These are phyloP conservation scores for Aspergillus bridgeri DNA, from an alignment of 495 filamentous ascomycete species.

Conservation along the genomic window DNA sequence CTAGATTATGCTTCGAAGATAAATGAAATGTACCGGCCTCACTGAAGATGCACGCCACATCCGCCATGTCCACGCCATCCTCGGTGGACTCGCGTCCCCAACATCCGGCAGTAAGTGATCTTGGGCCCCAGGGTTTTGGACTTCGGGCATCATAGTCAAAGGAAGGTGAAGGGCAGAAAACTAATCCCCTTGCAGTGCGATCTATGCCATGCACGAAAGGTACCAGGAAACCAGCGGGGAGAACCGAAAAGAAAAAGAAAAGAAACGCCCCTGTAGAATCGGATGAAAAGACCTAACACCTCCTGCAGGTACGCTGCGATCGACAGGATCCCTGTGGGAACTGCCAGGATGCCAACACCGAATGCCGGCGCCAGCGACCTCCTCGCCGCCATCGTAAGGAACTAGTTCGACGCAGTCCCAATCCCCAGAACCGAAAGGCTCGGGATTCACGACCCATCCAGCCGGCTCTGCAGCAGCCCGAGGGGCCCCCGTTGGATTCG, in stretches of 20 bases:
- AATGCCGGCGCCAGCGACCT: slow-evolving; percentile 9
- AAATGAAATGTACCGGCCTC: not conserved
- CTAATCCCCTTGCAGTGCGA: slow-evolving; percentile 16
- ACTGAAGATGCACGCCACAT: not conserved
- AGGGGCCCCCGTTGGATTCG: not conserved
- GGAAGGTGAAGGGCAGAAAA: not conserved
- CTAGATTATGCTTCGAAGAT: not conserved
- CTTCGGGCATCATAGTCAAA: too few species aligned
- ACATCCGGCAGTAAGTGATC: not conserved
- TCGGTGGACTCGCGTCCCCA: not conserved
- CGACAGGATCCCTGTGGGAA: slow-evolving; percentile 21
- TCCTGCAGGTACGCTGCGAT: slow-evolving; percentile 23
- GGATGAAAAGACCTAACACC: not conserved
- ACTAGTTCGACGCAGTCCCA: not conserved
- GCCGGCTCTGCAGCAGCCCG: not conserved
- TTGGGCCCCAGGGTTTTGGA: too few species aligned
- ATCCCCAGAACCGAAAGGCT: not conserved
- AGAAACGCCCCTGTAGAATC: not conserved
- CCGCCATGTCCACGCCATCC: not conserved
- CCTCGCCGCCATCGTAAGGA: slow-evolving; percentile 11
- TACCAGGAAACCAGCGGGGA: too few species aligned
- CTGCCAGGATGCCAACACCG: slow-evolving; percentile 17
- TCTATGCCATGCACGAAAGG: slow-evolving; percentile 23
- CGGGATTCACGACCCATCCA: not conserved
- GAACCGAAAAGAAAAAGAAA: not conserved